Conservation (phyloP, 2,329 filamentous ascomycete species). For the Colletotrichum melonis region DNA sequence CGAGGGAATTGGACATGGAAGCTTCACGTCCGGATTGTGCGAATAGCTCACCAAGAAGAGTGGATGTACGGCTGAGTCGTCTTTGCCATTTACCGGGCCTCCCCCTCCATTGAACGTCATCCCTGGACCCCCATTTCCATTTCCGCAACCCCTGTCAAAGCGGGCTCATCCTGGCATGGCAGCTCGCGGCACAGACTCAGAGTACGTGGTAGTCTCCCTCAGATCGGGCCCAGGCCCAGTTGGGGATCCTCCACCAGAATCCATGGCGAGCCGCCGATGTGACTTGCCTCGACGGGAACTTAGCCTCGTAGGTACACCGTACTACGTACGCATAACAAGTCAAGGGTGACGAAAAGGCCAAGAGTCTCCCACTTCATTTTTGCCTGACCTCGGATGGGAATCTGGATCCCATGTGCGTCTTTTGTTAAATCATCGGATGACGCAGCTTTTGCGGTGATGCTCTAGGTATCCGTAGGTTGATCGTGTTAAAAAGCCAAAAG, state of each 20-base stretch:
- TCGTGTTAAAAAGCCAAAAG: background rate
- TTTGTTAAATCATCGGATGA: background rate
- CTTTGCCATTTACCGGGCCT: background rate
- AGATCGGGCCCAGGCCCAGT: conserved; percentile 15
- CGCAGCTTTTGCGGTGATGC: background rate
- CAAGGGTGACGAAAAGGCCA: background rate
- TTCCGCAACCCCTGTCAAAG: conserved; percentile 1
- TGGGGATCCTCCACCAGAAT: conserved; percentile 3
- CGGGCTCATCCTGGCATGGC: background rate
- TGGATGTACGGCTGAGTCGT: background rate
- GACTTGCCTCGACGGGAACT: background rate
- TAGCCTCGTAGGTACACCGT: no score
- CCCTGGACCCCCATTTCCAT: conserved; percentile 11
- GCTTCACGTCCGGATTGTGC: background rate
- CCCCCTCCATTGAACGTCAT: conserved; percentile 8
- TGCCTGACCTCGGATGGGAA: background rate
- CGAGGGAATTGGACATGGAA: no score
- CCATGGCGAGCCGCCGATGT: background rate
- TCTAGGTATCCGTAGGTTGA: background rate
- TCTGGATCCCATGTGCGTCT: background rate
- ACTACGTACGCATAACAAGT: background rate
- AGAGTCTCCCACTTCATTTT: background rate
- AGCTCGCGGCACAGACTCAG: background rate
- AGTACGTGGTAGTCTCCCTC: conserved; percentile 7
- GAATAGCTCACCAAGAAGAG: background rate